Evolutionary conservation across 108 stramenopile genomes (phyloP), one percentile per base, ranked within the genome.

Genomic region (Pseudonitzschia multiseries): DNA sequence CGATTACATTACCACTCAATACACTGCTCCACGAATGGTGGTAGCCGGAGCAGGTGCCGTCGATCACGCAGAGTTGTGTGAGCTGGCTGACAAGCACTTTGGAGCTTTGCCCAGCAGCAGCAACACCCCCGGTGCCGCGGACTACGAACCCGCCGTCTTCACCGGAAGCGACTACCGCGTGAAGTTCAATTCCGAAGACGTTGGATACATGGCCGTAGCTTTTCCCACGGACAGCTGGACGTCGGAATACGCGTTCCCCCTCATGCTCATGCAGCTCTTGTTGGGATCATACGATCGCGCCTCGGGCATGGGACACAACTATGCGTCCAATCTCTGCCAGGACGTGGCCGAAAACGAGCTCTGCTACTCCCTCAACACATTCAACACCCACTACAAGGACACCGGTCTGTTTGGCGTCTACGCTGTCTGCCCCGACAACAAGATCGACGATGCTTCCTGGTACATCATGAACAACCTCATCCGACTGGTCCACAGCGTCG

Each of bases 371-470:
- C 83, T 94, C 82, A 87, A 79, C 59, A 96, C 98, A 14, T 99
- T 99, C 86, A 99, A 99, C 84, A 97, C 98, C n/a, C 96, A 96
- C 86, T 99, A 99, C 91, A 98, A 99, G 82, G 99, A 99, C 73
- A 98, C 97, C 33, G 99, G 99, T 13, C 86, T 99, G 15, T 99
- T 99, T 78, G 99, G 98, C 36, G 65, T 99, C n/a, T 98, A 99
- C 79, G 92, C 93, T 32, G 88, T 96, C 57, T 93, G 90, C 20
- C 94, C 92, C 54, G 94, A 95, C 76, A 95, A 95, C 81, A 92
- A 93, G 79, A 82, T 96, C 65, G 91, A 95, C 69, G 92, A 95
- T 74, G 62, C 85, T 57, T 89, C 96, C 81, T 86, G 83, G 83
- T 87, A 89, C 83, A 84, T 96, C 12, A 93, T 92, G 71, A 79